Percentiles rank a stretch among this genome's conserved stretches.
Evolutionary conservation across 768 basidiomycete genomes (phyloP).

Genomic region (Tulasnella sp.): DNA sequence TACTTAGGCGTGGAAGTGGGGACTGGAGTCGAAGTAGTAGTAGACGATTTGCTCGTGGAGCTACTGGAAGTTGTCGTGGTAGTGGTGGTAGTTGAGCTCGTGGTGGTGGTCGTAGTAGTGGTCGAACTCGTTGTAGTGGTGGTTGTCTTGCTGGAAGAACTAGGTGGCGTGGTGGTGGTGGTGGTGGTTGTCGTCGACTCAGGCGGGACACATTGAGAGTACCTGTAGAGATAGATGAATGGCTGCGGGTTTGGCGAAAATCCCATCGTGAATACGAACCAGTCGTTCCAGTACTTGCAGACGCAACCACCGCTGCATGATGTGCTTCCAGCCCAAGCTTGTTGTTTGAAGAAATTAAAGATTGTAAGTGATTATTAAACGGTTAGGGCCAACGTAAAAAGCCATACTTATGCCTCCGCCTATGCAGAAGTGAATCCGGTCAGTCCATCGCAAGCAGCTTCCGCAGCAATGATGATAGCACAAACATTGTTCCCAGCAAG

Average conservation of each 20-base stretch:
- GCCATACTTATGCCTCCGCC: conserved; percentile 40
- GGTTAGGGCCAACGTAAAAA: neutral
- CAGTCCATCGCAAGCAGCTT: no score
- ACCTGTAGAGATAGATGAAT: neutral
- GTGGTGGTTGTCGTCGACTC: neutral
- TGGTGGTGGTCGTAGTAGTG: conserved; percentile 19
- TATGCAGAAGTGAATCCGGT: neutral
- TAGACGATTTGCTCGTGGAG: conserved; percentile 28
- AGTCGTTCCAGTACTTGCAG: neutral
- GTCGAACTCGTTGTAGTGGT: conserved; percentile 30
- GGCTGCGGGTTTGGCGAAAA: neutral
- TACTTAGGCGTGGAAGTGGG: conserved; percentile 37
- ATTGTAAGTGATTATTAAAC: neutral
- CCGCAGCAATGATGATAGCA: neutral
- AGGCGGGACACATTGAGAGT: neutral
- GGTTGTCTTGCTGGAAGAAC: neutral
- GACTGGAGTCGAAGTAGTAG: conserved; percentile 32
- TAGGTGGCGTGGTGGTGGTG: neutral
- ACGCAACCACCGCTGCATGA: conserved; percentile 45
- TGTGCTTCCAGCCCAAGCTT: conserved; percentile 40
- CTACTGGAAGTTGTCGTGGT: conserved; percentile 30
- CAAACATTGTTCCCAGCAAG: conserved; percentile 24
- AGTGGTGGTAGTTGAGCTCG: neutral
- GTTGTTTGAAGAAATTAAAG: neutral
- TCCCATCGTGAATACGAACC: neutral